Base-by-base conservation (phyloP, 1,139 yeast species). In the Yamadazyma kanchanaburiensis region DNA sequence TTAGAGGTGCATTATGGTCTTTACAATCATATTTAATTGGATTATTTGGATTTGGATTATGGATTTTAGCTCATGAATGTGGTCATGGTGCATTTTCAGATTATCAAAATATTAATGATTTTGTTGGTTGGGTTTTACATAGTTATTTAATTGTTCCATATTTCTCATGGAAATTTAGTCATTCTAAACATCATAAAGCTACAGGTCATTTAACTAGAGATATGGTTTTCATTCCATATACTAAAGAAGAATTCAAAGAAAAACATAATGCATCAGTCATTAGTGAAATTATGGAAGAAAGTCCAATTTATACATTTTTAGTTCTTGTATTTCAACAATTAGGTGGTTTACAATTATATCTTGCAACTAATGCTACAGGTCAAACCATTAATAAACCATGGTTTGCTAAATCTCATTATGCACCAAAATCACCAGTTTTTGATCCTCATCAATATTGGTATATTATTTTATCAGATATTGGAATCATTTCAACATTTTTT, bases 11-110 rank as follows among this genome's bases (percentile, higher is more conserved):
- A 4, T 60, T 64, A 20, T 67, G 73, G 72, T 39, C 55, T 32
- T 51, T 52, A 6, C 62, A 64, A 45, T 53, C 62, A 17, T 53
- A 68, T 36, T 56, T 63, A 25, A 76, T 77, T 46, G 86, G 94
- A 28, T 25, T 53, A 66, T 38, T 57, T 63, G 28, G 76, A 75
- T 48, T 86, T 39, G 95, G 94, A 21, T 51, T 81, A 43, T 85
- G 95, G 95, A 81, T 85, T 40, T 59, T 85, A 55, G 94, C 94
- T 37, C 95, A 85, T 59, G 95, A 85, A 61, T 85, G 95, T 64
- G 95, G 95, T 32, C 95, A 85, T 58, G 82, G 79, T 35, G 94
- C 94, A 18, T 85, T 85, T 51, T 75, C 85, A 15, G 87, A 83
- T 48, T 79, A 77, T 51, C 73, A 72, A 41, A 55, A 64, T 52